Evolutionary conservation across 2,329 filamentous ascomycete genomes (phyloP).

Genomic region (Colletotrichum spaethianum): DNA sequence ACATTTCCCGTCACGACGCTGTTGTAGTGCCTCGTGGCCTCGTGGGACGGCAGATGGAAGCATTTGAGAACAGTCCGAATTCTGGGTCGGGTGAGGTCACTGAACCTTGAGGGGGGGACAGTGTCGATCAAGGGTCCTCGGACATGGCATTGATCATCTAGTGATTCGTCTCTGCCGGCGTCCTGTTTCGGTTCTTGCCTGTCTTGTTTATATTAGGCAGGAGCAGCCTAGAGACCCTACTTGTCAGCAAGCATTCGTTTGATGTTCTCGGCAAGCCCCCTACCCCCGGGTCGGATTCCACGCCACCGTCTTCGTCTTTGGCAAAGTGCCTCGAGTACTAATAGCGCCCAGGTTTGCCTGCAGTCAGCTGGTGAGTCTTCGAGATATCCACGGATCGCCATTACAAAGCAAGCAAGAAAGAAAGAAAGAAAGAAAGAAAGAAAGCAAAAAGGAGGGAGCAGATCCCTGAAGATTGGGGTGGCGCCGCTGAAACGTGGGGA

Average conservation of each 20-base stretch:
- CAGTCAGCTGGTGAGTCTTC: background rate
- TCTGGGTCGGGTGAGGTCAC: background rate
- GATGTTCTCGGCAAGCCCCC: background rate
- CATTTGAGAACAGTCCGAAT: background rate
- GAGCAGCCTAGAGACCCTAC: background rate
- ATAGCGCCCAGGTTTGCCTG: background rate
- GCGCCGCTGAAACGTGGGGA: slow-evolving; percentile 19
- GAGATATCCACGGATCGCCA: background rate
- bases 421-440: background rate
- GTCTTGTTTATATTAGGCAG: no score
- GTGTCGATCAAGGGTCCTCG: background rate
- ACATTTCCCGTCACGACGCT: background rate
- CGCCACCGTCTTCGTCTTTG: background rate
- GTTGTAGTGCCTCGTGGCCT: background rate
- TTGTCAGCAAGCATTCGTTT: background rate
- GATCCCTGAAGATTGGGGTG: background rate
- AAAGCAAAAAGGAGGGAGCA: background rate
- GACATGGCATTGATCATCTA: background rate
- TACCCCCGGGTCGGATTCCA: background rate
- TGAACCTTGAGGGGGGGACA: background rate
- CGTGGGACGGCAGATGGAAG: background rate
- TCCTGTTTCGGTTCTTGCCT: background rate
- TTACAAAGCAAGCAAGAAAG: background rate
- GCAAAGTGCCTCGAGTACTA: background rate
- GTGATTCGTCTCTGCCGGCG: background rate